Percentiles rank a stretch among this genome's conserved stretches.
phyloP scores from a whole-genome alignment of 225 moss, liverwort and hornwort genomes.

The Bryoerythrophyllum caledonicum region DNA sequence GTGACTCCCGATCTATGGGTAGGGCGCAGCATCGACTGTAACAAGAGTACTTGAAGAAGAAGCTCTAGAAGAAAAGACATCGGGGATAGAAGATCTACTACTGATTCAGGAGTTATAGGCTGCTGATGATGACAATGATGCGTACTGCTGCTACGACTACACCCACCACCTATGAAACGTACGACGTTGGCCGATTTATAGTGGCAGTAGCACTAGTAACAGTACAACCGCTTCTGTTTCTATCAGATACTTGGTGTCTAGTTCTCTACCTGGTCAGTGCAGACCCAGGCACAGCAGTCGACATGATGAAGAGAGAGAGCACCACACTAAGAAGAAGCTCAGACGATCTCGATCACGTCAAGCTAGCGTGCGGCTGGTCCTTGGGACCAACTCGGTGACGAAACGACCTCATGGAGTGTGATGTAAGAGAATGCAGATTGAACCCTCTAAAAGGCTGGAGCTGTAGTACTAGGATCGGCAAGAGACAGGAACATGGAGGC shows the following conservation, averaged over 20 bases:
- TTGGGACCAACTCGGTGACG: conserved; percentile 14
- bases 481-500: not conserved
- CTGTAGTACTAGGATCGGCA: conserved; percentile 4
- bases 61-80: conserved; percentile 45
- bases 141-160: conserved; percentile 26
- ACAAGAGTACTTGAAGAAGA: conserved; percentile 27
- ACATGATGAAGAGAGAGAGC: conserved; percentile 71
- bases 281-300: conserved; percentile 21
- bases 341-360: conserved; percentile 26
- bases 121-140: conserved; percentile 44
- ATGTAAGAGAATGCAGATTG: conserved; percentile 42
- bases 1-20: conserved; percentile 33
- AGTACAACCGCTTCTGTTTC: conserved; percentile 11
- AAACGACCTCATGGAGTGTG: conserved; percentile 27
- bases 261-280: conserved; percentile 27
- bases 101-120: conserved; percentile 24
- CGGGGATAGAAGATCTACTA: conserved; percentile 35
- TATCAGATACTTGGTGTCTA: conserved; percentile 19
- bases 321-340: conserved; percentile 23
- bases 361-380: conserved; percentile 12
- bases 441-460: conserved; percentile 8
- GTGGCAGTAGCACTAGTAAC: not conserved
- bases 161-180: conserved; percentile 27
- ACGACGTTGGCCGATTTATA: conserved; percentile 30
- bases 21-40: conserved; percentile 35